Conservation (phyloP, 83 land plant species). For the Picea abies region DNA sequence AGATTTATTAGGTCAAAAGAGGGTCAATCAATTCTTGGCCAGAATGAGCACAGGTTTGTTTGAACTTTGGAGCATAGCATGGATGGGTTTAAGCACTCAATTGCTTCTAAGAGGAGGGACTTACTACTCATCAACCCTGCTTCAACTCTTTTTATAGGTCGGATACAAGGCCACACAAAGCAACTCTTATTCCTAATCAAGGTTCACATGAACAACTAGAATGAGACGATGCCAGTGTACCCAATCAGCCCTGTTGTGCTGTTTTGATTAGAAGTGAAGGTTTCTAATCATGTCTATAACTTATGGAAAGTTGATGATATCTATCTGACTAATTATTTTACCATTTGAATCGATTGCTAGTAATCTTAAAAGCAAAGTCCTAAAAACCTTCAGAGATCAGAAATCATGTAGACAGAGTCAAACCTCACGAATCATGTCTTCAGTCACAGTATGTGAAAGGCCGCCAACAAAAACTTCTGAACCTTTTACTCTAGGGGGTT, state of each 20-base stretch:
- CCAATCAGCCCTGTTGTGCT: not conserved
- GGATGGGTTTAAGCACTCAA: not conserved
- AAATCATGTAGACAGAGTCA: not conserved
- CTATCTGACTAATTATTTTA: not conserved
- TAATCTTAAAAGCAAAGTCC: too few species aligned
- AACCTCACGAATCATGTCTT: conserved; percentile 34
- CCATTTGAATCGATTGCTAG: too few species aligned
- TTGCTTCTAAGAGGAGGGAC: not conserved
- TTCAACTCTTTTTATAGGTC: not conserved
- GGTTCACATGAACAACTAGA: not conserved
- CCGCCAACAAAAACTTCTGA: conserved; percentile 44
- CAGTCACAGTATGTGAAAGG: conserved; percentile 24
- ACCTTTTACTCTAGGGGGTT: conserved; percentile 20
- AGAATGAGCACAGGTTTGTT: not conserved
- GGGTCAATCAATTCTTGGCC: too few species aligned
- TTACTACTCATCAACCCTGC: too few species aligned
- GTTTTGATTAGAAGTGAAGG: not conserved
- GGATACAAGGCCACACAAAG: not conserved
- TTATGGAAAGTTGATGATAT: not conserved
- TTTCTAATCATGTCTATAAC: not conserved
- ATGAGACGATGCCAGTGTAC: not conserved
- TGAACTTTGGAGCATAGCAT: not conserved
- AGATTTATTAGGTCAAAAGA: not conserved
- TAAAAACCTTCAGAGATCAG: not conserved
- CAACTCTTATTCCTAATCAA: not conserved